phyloP scores from a whole-genome alignment of 192 early-diverging fungal species.

The Gorgonomyces haynaldii region DNA sequence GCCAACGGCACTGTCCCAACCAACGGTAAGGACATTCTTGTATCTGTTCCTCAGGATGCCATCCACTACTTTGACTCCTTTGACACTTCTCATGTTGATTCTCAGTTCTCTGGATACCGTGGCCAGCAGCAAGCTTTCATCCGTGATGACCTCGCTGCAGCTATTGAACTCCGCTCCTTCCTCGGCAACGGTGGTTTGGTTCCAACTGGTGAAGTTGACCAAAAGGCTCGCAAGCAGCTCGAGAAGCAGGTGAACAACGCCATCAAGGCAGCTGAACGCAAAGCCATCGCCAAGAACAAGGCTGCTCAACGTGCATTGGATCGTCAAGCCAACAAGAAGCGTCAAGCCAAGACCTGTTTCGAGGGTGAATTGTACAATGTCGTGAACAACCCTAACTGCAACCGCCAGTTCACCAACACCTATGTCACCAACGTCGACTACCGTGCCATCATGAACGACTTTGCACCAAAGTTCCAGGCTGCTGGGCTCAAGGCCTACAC shows the following conservation, averaged over 20 bases:
- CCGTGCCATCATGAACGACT: slow-evolving; percentile 4
- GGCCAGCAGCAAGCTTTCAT: slow-evolving; percentile 15
- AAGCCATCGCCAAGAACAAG: slow-evolving; percentile 14
- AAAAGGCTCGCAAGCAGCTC: slow-evolving; percentile 9
- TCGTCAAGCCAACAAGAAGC: not conserved
- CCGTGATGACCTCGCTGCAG: slow-evolving; percentile 8
- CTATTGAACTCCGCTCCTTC: slow-evolving; percentile 13
- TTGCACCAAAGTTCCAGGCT: slow-evolving; percentile 13
- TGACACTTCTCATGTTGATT: slow-evolving; percentile 21
- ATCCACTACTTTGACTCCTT: slow-evolving; percentile 17
- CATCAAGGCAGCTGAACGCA: slow-evolving; percentile 14
- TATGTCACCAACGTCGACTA: slow-evolving; percentile 25
- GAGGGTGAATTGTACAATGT: slow-evolving; percentile 15
- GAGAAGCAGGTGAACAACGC: slow-evolving; percentile 14
- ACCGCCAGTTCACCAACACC: slow-evolving; percentile 23
- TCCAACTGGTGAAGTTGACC: slow-evolving; percentile 7
- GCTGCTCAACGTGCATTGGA: slow-evolving; percentile 14
- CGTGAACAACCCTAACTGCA: slow-evolving; percentile 17
- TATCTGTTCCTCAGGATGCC: slow-evolving; percentile 8
- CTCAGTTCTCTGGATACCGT: slow-evolving; percentile 18
- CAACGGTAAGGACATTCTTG: not conserved
- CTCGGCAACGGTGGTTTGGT: slow-evolving; percentile 20
- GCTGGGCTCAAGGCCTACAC: slow-evolving; percentile 10
- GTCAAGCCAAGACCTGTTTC: slow-evolving; percentile 7
- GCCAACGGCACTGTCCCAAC: not conserved